These are phyloP conservation scores for Ciborinia camelliae DNA, from an alignment of 2,329 filamentous ascomycete species.

Conservation along the genomic window DNA sequence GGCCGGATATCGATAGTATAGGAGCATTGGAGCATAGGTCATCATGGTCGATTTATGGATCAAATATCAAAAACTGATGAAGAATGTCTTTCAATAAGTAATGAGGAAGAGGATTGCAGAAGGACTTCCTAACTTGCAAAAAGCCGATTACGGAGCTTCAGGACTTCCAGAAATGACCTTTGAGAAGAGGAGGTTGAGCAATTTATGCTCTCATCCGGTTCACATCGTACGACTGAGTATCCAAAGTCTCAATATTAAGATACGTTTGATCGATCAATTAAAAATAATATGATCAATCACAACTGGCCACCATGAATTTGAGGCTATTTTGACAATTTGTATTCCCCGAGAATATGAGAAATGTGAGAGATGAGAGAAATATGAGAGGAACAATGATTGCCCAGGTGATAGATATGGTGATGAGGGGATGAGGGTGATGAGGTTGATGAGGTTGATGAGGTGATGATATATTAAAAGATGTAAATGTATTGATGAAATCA, in stretches of 20 bases:
- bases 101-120: neutral
- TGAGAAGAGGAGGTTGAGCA: neutral
- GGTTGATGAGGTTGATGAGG: no score
- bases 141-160: slow-evolving; percentile 4
- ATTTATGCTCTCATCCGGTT: slow-evolving; percentile 17
- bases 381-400: no score
- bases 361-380: neutral
- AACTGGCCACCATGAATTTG: neutral
- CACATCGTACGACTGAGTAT: slow-evolving; percentile 15
- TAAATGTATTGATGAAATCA: neutral
- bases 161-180: neutral
- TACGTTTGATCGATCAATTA: slow-evolving; percentile 2
- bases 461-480: neutral
- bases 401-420: no score
- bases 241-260: neutral
- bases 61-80: neutral
- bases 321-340: slow-evolving; percentile 10
- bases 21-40: slow-evolving; percentile 9
- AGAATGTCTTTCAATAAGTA: neutral
- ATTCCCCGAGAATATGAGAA: slow-evolving; percentile 10
- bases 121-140: neutral
- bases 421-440: no score
- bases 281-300: slow-evolving; percentile 8
- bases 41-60: slow-evolving; percentile 8
- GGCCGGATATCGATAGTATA: slow-evolving; percentile 4